A percentile compares a stretch with the other conserved stretches of the same genome.
phyloP scores from a whole-genome alignment of 108 stramenopile genomes.

The Nannochloropsis gaditana region DNA sequence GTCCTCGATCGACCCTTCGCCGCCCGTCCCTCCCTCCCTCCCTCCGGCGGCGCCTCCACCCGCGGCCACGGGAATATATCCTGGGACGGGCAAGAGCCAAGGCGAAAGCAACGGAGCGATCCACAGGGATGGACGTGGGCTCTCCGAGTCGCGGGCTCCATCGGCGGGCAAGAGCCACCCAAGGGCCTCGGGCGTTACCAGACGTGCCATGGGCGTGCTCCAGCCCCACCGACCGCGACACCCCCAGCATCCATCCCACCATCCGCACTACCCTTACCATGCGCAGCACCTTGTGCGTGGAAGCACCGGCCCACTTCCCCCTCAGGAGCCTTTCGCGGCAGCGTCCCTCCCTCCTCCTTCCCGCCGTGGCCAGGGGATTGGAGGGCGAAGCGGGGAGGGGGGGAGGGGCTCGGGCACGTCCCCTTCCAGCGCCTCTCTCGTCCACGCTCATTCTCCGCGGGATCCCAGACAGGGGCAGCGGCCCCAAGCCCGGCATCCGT shows the following conservation, averaged over 20 bases:
- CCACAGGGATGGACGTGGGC: too few species aligned
- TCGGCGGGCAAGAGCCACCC: too few species aligned
- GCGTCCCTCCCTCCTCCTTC: not conserved
- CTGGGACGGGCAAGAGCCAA: too few species aligned
- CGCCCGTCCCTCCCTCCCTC: too few species aligned
- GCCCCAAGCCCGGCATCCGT: not conserved
- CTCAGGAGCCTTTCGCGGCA: not conserved
- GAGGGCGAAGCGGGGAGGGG: not conserved
- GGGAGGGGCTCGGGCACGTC: not conserved
- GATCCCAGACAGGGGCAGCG: not conserved
- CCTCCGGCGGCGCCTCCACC: too few species aligned
- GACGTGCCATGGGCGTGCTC: too few species aligned
- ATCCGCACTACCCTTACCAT: not conserved
- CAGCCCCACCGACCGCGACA: not conserved
- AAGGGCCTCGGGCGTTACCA: too few species aligned
- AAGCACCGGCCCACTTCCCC: not conserved
- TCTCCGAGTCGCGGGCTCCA: too few species aligned
- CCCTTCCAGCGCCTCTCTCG: too few species aligned
- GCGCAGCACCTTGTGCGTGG: not conserved
- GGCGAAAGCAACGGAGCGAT: too few species aligned
- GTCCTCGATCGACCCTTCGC: too few species aligned
- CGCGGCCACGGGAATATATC: too few species aligned
- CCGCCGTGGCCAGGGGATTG: not conserved
- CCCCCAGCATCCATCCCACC: not conserved
- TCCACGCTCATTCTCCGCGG: not conserved